Percentiles rank a stretch among this genome's conserved stretches.
These are phyloP conservation scores for Aspergillus bertholletiae DNA, from an alignment of 495 filamentous ascomycete species.

Conservation along the genomic window DNA sequence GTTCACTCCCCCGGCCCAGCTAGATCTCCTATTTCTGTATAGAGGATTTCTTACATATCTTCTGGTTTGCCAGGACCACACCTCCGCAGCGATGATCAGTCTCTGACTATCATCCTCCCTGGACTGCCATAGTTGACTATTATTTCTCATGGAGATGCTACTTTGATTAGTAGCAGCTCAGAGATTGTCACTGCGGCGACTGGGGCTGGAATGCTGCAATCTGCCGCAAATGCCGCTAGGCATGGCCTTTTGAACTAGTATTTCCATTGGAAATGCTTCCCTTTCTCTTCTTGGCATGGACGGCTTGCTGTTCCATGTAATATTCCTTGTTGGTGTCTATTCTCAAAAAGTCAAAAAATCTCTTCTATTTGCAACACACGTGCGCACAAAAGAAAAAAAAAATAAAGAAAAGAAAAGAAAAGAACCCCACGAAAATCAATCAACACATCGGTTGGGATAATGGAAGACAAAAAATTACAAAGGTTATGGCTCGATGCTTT, in stretches of 20 bases:
- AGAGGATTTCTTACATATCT: neutral
- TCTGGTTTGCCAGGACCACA: slow-evolving; percentile 1
- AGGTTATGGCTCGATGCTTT: neutral
- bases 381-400: neutral
- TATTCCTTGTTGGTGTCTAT: neutral
- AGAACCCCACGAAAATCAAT: neutral
- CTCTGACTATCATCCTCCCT: neutral
- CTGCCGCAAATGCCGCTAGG: neutral
- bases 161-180: neutral
- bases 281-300: neutral
- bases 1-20: neutral
- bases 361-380: neutral
- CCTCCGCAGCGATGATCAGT: neutral
- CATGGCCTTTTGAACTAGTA: neutral
- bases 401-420: neutral
- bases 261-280: neutral
- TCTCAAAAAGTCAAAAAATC: too few species aligned
- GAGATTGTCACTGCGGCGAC: neutral
- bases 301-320: neutral
- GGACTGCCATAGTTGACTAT: neutral
- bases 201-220: neutral
- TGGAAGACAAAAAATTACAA: slow-evolving; percentile 4
- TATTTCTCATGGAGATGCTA: neutral
- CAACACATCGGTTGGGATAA: neutral
- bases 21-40: slow-evolving; percentile 2